Evolutionary conservation across 2,329 filamentous ascomycete genomes (phyloP).

Genomic region (Neonectria magnoliae): DNA sequence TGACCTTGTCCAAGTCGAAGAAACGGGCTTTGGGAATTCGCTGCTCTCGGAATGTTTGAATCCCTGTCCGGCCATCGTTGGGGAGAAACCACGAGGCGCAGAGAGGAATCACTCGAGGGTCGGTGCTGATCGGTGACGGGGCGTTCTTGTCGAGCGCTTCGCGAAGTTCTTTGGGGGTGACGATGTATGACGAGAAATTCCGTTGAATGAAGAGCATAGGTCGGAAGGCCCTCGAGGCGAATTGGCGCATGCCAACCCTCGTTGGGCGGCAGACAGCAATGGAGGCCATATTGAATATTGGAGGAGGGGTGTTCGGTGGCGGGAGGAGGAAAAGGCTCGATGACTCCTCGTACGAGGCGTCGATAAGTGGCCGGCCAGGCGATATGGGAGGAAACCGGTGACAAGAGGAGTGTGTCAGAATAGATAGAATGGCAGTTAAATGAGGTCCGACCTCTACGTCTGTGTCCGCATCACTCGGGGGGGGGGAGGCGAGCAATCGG

Average conservation of each 20-base stretch:
- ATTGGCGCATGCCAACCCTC: constrained; percentile 53
- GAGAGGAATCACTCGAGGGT: constrained; percentile 85
- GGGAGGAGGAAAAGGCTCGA: constrained; percentile 23
- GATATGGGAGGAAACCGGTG: constrained; percentile 17
- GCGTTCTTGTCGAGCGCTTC: constrained; percentile 86
- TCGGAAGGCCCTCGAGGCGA: constrained; percentile 46
- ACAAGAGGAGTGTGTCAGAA: constrained; percentile 15
- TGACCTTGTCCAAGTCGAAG: constrained; percentile 94
- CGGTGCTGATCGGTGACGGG: constrained; percentile 79
- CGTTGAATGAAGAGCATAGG: constrained; percentile 43
- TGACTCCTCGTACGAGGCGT: constrained; percentile 36
- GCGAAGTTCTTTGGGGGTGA: constrained; percentile 84
- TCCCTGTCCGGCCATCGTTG: constrained; percentile 85
- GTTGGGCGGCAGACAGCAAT: constrained; percentile 54
- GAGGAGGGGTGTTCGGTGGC: constrained; percentile 20
- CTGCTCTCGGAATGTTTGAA: constrained; percentile 80
- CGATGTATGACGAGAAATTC: constrained; percentile 81
- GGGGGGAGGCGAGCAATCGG: constrained; percentile 18
- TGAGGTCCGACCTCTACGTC: constrained; percentile 36
- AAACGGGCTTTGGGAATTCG: constrained; percentile 92
- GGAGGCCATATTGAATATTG: constrained; percentile 57
- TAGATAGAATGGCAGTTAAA: constrained; percentile 27
- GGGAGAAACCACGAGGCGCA: constrained; percentile 97
- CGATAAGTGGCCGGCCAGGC: constrained; percentile 35
- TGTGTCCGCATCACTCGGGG: constrained; percentile 38